Evolutionary conservation across 306 rosid genomes (phyloP), one percentile per base, ranked within the genome.

Genomic region (Psophocarpus tetragonolobus): DNA sequence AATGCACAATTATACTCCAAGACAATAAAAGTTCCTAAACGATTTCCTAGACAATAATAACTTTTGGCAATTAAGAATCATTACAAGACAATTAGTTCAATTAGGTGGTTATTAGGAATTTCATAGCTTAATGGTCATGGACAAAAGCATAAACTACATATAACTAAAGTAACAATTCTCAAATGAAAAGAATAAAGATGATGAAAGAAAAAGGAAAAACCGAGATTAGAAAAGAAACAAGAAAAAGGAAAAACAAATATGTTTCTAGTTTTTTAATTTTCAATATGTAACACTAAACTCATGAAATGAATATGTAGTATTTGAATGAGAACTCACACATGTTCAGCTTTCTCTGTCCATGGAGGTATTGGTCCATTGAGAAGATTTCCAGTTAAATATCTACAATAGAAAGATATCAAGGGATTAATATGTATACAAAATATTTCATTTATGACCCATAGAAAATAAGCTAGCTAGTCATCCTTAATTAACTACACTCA

Each of bases 361-460:
- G 15, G 4, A 36, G 92, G 97, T 71, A 86, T 61, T 0, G 26
- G 0, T 75, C 97, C 98, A 5, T 80, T 82, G 24, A 93, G 87
- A 85, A 78, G 30, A 81, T 93, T 91, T 85, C 96, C 92, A 47
- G 93, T 90, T 65, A 93, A 86, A 83, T 85, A 88, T 81, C 98
- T 93, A 44, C 27, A 27, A 14, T 11, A 65, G 18, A 69, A 56
- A 10, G 64, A 53, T 45, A 65, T 54, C 73, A 81, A 67, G 14
- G 60, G 32, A 57, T 47, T 54, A 53, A 72, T 27, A 32, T n/a
- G n/a, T n/a, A n/a, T 53, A 13, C 6, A 33, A 14, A 56, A n/a
- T 17, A 8, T 21, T 45, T 42, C 21, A 56, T 38, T 21, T 58
- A 38, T 18, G 29, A 69, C 20, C 35, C 18, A 18, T 35, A 26